Conservation (phyloP, 2,329 filamentous ascomycete species). For the Dothideomycetes sp. region DNA sequence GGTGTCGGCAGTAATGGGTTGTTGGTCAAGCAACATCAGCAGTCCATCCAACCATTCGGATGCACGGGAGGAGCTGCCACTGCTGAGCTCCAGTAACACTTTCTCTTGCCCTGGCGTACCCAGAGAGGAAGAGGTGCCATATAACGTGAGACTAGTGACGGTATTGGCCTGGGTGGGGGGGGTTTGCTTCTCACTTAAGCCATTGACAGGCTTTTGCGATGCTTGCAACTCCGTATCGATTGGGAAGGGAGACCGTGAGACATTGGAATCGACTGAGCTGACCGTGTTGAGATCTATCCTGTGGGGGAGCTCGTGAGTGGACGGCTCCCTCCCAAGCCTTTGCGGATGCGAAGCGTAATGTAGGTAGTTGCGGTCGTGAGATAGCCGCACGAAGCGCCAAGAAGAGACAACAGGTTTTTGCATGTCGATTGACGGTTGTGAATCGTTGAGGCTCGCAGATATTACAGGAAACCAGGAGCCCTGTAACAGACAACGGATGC, state of each 20-base stretch:
- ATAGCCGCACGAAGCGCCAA: conserved; percentile 80
- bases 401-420: conserved; percentile 33
- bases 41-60: conserved; percentile 96
- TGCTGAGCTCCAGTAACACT: conserved; percentile 72
- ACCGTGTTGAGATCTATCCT: conserved; percentile 82
- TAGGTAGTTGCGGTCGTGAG: conserved; percentile 79
- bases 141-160: conserved; percentile 7
- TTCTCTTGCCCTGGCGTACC: conserved; percentile 40
- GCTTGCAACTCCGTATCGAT: no score
- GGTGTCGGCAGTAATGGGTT: conserved; percentile 94
- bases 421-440: conserved; percentile 17
- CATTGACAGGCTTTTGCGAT: no score
- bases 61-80: conserved; percentile 67
- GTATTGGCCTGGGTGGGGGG: conserved; percentile 4
- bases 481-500: conserved; percentile 76
- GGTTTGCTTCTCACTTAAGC: no score
- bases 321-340: conserved; percentile 51
- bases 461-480: conserved; percentile 73
- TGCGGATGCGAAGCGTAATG: conserved; percentile 79
- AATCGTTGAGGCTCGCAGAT: conserved; percentile 24
- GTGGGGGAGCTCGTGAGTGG: conserved; percentile 61
- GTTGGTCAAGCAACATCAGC: conserved; percentile 87
- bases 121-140: conserved; percentile 1
- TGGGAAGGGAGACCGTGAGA: no score
- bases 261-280: conserved; percentile 89